Evolutionary conservation across 768 basidiomycete genomes (phyloP).

Genomic region (Lactifluus pinguis): DNA sequence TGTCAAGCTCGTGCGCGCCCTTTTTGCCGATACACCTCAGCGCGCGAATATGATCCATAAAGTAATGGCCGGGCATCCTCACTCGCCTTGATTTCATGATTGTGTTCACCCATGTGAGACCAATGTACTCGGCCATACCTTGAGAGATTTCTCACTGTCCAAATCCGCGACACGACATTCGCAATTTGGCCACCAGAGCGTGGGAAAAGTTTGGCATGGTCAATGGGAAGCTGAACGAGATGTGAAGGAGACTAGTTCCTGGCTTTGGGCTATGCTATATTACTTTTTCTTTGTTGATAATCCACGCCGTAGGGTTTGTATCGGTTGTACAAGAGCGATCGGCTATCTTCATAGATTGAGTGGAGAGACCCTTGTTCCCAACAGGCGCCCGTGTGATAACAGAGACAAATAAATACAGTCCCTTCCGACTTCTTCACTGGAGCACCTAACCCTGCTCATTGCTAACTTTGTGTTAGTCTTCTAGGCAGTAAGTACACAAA

Average conservation of each 20-base stretch:
- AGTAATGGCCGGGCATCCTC: conserved; percentile 53
- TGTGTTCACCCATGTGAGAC: not conserved
- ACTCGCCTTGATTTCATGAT: conserved; percentile 3
- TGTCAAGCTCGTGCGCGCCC: conserved; percentile 66
- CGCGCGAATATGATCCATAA: conserved; percentile 77
- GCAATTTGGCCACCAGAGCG: not conserved
- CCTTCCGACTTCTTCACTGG: not conserved
- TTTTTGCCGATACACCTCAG: conserved; percentile 82
- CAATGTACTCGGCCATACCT: not conserved
- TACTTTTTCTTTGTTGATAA: not conserved
- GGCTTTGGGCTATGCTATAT: not conserved
- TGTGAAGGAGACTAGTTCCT: not conserved
- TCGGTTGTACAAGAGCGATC: not conserved
- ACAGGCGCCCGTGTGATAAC: conserved; percentile 6
- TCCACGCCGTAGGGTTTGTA: not conserved
- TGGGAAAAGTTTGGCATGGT: not conserved
- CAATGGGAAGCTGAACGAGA: not conserved
- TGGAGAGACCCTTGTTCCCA: not conserved
- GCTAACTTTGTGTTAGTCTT: not conserved
- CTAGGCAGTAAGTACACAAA: conserved; percentile 6
- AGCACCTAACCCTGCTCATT: not conserved
- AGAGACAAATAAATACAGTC: conserved; percentile 7
- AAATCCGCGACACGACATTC: not conserved
- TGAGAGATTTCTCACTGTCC: not conserved
- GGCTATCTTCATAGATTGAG: not conserved